Percentiles rank a stretch among this genome's conserved stretches.
Conservation (phyloP, 75 land plant species). For the Adiantum capillusveneris region DNA sequence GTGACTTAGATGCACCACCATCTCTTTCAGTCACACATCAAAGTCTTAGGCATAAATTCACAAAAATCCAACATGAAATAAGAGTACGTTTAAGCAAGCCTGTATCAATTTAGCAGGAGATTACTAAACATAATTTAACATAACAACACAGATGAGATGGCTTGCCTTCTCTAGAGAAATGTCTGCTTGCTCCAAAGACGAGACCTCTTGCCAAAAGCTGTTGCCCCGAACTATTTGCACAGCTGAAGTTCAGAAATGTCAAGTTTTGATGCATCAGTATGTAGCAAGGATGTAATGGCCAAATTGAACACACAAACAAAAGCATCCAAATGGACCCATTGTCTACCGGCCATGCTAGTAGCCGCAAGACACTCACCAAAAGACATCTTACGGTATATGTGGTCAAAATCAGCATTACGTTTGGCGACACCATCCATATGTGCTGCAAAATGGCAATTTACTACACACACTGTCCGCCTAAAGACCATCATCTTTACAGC, state of each 20-base stretch:
- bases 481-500: conserved; percentile 76
- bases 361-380: conserved; percentile 25
- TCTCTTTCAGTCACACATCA: no score
- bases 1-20: no score
- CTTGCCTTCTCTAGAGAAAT: not conserved
- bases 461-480: conserved; percentile 62
- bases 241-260: not conserved
- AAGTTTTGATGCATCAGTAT: conserved; percentile 1
- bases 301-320: no score
- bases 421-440: conserved; percentile 78
- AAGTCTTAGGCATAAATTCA: no score
- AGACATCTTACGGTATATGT: conserved; percentile 62
- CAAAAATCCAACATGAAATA: no score
- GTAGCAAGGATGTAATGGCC: no score
- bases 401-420: conserved; percentile 89
- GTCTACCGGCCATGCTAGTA: conserved; percentile 47
- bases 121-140: no score
- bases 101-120: no score
- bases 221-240: conserved; percentile 3
- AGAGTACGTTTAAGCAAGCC: no score
- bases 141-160: no score
- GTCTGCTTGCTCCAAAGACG: not conserved
- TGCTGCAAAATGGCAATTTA: conserved; percentile 95
- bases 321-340: no score
- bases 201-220: not conserved